Base-by-base conservation (phyloP, 2,329 filamentous ascomycete species). In the Verticillium zaregamsianum region DNA sequence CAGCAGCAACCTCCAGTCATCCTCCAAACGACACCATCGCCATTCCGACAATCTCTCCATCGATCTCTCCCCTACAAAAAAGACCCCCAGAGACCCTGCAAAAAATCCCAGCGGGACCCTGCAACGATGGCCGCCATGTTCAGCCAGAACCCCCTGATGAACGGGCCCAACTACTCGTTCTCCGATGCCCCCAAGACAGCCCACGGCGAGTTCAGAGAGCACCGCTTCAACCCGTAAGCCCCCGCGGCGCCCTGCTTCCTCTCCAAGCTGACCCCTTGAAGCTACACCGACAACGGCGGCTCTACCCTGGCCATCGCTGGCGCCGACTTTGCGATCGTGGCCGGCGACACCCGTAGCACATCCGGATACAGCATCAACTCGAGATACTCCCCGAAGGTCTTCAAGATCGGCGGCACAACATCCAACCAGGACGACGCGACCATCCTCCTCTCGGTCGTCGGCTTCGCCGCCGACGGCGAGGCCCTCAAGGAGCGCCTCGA, bases 281-380 rank as follows among this genome's bases (percentile, higher is more conserved):
- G 91, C 70, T 99, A 99, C 80, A 96, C 95, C 68, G 94, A 99
- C 82, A 99, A 99, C 76, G 95, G 95, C 69, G 95, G 95, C 69
- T 96, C 93, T 64, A 98, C 95, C 60, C 87, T 99, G 61, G 95
- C 93, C 72, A 98, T 99, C 77, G 90, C 92, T 45, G 95, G 96
- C 69, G 88, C 88, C 73, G 91, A 96, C 82, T 99, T 98, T 82
- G 88, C 93, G 73, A 96, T 99, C 80, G 88, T 99, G 76, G 95
- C 95, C 55, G 95, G 96, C 79, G 95, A 99, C 82, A 99, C 95
- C 70, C 91, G 95, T 75, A 92, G 92, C 73, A 97, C 93, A 61
- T 90, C 91, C 67, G 95, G 96, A 74, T 99, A 97, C 87, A 97
- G 90, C 84, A 99, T 99, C 89, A 97, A 99, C 87, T 93, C 93